Evolutionary conservation across 2,329 filamentous ascomycete species (phyloP).

Genomic region (Dactylella cylindrospora): DNA sequence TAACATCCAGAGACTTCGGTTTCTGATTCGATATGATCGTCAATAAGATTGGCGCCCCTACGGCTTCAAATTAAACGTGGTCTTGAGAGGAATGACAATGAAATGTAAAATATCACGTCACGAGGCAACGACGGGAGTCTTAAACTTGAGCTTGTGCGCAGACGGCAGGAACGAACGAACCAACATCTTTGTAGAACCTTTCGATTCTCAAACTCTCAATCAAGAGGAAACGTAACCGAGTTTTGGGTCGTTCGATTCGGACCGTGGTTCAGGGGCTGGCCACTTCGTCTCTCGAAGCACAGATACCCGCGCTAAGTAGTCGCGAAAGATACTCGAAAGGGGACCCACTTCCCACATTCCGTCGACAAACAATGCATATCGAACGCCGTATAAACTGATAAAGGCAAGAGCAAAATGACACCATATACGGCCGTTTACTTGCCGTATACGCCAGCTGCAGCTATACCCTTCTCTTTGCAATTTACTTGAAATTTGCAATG

Average conservation of each 20-base stretch:
- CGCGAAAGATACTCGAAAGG: slow-evolving; percentile 33
- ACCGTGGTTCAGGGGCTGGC: slow-evolving; percentile 43
- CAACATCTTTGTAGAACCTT: slow-evolving; percentile 4
- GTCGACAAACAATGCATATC: slow-evolving; percentile 25
- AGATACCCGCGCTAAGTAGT: slow-evolving; percentile 44
- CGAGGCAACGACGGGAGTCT: slow-evolving; percentile 12
- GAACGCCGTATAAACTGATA: background rate
- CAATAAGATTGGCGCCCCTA: slow-evolving; percentile 8
- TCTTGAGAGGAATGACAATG: slow-evolving; percentile 6
- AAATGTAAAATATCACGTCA: slow-evolving; percentile 24
- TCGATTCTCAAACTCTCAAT: background rate
- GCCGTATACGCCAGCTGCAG: slow-evolving; percentile 14
- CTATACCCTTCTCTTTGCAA: background rate
- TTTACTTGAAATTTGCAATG: slow-evolving; percentile 36
- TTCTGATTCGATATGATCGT: slow-evolving; percentile 23
- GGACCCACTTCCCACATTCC: slow-evolving; percentile 28
- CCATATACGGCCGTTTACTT: slow-evolving; percentile 12
- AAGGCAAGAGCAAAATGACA: slow-evolving; percentile 3
- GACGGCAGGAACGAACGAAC: slow-evolving; percentile 12
- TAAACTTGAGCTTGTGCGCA: background rate
- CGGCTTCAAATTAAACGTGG: slow-evolving; percentile 37
- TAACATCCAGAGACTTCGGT: background rate
- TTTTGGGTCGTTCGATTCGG: background rate
- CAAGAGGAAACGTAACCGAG: too few relatives aligned
- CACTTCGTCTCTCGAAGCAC: slow-evolving; percentile 39